Percentiles rank a stretch among this genome's conserved stretches.
phyloP scores from a whole-genome alignment of 805 yeast species.

The Ogataea ramenticola region DNA sequence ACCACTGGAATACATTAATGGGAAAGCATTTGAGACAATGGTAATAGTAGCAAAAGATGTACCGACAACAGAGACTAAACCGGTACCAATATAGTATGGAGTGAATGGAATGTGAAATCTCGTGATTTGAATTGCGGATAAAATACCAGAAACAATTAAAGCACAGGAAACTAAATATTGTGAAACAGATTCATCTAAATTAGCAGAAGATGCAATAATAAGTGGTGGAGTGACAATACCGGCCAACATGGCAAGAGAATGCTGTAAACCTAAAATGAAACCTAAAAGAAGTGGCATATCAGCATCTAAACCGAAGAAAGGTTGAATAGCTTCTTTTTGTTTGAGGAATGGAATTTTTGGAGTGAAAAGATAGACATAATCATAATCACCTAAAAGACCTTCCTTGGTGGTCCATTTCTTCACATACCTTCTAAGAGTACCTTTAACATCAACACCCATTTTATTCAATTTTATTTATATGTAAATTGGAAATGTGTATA shows the following conservation, averaged over 20 bases:
- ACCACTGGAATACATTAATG: conserved; percentile 73
- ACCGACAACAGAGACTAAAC: conserved; percentile 84
- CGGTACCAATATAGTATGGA: conserved; percentile 78
- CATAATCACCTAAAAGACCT: conserved; percentile 83
- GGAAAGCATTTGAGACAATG: conserved; percentile 67
- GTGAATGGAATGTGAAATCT: conserved; percentile 72
- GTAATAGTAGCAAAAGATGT: conserved; percentile 86
- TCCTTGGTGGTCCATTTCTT: conserved; percentile 49
- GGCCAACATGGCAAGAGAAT: conserved; percentile 84
- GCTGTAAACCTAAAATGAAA: conserved; percentile 76
- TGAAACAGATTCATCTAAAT: conserved; percentile 39
- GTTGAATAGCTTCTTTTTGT: conserved; percentile 47
- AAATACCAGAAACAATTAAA: conserved; percentile 61
- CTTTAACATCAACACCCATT: neutral
- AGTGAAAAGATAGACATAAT: conserved; percentile 70
- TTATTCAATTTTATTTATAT: neutral
- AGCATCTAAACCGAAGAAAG: conserved; percentile 75
- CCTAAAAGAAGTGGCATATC: conserved; percentile 81
- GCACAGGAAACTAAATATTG: conserved; percentile 69
- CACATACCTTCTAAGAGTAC: conserved; percentile 4
- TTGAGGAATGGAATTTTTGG: conserved; percentile 69
- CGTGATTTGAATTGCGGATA: conserved; percentile 72
- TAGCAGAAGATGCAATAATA: conserved; percentile 57
- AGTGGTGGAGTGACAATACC: conserved; percentile 85
- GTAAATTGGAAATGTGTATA: neutral